These are phyloP conservation scores for Tetrahymena thermophila DNA, from an alignment of 73 alveolate species.

Conservation along the genomic window DNA sequence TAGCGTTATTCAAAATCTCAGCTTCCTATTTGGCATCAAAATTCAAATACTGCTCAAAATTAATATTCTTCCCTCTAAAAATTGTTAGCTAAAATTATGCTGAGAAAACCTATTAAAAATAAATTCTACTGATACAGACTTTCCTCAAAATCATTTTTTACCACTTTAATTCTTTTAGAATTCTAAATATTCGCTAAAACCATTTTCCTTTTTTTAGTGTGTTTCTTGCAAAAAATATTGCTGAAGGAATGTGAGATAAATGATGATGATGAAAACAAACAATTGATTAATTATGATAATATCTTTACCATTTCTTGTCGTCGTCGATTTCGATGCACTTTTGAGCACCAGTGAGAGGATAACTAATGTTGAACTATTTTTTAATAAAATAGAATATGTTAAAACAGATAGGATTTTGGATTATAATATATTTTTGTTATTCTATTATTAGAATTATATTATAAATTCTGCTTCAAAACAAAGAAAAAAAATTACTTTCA, in stretches of 20 bases:
- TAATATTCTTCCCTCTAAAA: background rate
- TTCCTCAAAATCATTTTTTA: background rate
- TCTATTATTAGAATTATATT: background rate
- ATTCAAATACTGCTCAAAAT: background rate
- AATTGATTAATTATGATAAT: background rate
- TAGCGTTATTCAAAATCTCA: background rate
- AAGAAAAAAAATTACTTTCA: background rate
- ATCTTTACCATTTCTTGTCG: conserved; percentile 69
- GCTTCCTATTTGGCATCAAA: background rate
- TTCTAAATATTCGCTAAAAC: background rate
- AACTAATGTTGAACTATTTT: conserved; percentile 77
- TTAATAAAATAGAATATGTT: conserved; percentile 1
- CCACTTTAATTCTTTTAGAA: background rate
- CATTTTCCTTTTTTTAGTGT: background rate
- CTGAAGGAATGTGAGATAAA: background rate
- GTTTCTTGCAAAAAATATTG: background rate
- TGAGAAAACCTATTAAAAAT: background rate
- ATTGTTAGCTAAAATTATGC: background rate
- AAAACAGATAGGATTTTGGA: background rate
- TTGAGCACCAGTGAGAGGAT: conserved; percentile 86
- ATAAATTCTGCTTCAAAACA: background rate
- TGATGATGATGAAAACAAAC: background rate
- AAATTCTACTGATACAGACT: background rate
- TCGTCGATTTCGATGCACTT: conserved; percentile 88
- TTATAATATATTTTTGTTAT: background rate